Evolutionary conservation across 2,329 filamentous ascomycete genomes (phyloP).

Genomic region (Aspergillus sclerotialis): DNA sequence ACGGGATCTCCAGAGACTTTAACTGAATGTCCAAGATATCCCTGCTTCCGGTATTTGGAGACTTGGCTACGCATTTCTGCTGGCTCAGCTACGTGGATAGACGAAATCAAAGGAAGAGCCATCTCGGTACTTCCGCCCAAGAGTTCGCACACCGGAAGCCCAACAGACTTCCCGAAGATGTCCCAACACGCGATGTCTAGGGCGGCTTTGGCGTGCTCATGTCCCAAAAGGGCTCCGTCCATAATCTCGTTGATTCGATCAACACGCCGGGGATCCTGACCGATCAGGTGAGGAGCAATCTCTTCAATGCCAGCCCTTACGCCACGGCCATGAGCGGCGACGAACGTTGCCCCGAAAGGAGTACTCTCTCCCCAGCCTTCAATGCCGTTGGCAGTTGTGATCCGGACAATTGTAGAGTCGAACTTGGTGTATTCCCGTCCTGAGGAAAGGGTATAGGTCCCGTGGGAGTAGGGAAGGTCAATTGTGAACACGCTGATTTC

Average conservation of each 20-base stretch:
- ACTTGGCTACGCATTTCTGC: slow-evolving; percentile 6
- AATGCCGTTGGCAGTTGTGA: slow-evolving; percentile 13
- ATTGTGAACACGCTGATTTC: slow-evolving; percentile 18
- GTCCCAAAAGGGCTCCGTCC: slow-evolving; percentile 15
- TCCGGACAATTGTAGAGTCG: slow-evolving; percentile 20
- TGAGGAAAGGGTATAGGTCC: slow-evolving; percentile 10
- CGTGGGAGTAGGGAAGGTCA: slow-evolving; percentile 14
- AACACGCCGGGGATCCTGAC: slow-evolving; percentile 17
- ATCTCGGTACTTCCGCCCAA: slow-evolving; percentile 15
- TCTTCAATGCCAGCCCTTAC: slow-evolving; percentile 18
- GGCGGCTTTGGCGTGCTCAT: slow-evolving; percentile 16
- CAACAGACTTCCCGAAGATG: slow-evolving; percentile 16
- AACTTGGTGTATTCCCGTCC: slow-evolving; percentile 15
- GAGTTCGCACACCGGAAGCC: slow-evolving; percentile 17
- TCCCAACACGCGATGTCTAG: slow-evolving; percentile 19
- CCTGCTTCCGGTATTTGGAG: slow-evolving; percentile 5
- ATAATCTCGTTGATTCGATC: slow-evolving; percentile 23
- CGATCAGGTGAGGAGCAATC: slow-evolving; percentile 17
- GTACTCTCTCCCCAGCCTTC: slow-evolving; percentile 22
- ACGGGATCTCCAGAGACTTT: slow-evolving; percentile 10
- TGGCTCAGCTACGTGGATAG: slow-evolving; percentile 6
- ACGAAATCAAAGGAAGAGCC: slow-evolving; percentile 11
- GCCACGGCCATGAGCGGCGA: slow-evolving; percentile 16
- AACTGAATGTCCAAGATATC: slow-evolving; percentile 7
- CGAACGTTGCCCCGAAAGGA: slow-evolving; percentile 14